phyloP scores from a whole-genome alignment of 345 rosid species.

The Eucalyptus erythrocorys region DNA sequence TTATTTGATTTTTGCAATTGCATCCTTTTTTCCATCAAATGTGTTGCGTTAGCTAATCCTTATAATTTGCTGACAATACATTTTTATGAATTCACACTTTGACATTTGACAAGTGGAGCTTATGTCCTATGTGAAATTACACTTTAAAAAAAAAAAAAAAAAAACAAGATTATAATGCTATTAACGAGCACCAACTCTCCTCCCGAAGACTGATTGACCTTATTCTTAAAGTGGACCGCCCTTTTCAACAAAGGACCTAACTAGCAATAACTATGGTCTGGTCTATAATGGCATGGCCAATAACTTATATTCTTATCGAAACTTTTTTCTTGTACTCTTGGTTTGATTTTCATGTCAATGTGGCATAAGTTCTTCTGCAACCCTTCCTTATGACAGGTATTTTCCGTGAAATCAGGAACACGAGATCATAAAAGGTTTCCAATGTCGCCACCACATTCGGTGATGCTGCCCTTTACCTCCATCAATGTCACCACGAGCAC shows the following conservation, averaged over 20 bases:
- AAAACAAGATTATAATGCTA: accelerated
- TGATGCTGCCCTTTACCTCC: background rate
- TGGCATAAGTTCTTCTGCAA: accelerated
- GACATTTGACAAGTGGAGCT: background rate
- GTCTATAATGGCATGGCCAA: accelerated
- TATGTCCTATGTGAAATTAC: background rate
- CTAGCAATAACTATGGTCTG: accelerated
- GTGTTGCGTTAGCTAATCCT: accelerated
- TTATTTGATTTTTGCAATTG: background rate
- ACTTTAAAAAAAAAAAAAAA: no score
- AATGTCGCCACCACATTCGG: accelerated
- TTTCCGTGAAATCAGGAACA: accelerated
- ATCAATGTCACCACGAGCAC: background rate
- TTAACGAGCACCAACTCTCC: background rate
- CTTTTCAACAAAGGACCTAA: accelerated
- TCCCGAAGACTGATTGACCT: accelerated
- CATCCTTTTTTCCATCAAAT: background rate
- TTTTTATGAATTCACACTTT: background rate
- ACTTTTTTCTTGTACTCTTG: background rate
- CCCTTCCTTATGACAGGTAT: accelerated
- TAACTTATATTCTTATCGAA: background rate
- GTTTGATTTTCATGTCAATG: background rate
- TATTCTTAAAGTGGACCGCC: background rate
- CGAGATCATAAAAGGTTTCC: accelerated
- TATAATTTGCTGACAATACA: background rate